phyloP scores from a whole-genome alignment of 768 basidiomycete species.

The Termitomyces sp. region DNA sequence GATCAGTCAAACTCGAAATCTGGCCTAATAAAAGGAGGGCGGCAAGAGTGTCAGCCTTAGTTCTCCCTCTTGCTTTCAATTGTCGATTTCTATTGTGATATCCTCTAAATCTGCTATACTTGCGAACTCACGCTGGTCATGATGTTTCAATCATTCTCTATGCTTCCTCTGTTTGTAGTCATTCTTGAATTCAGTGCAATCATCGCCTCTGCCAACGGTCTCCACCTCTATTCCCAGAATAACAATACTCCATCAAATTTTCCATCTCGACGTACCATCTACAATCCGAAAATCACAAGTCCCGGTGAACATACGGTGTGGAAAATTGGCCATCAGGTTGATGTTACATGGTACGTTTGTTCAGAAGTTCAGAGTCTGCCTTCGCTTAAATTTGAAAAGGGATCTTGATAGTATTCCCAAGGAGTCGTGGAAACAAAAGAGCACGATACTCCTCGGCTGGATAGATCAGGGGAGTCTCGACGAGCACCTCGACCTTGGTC shows the following conservation, averaged over 20 bases:
- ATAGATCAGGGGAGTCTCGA: constrained; percentile 28
- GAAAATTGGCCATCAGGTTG: constrained; percentile 29
- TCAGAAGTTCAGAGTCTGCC: constrained; percentile 9
- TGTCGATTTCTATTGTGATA: constrained; percentile 2
- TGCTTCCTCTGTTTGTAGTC: constrained; percentile 17
- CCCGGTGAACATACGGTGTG: constrained; percentile 35
- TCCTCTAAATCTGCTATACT: constrained; percentile 9
- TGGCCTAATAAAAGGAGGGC: constrained; percentile 4
- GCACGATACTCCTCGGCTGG: constrained; percentile 42
- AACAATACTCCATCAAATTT: constrained; percentile 3
- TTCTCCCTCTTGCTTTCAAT: constrained; percentile 10
- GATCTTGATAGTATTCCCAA: constrained; percentile 29
- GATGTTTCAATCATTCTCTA: constrained; percentile 24
- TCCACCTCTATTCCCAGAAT: constrained; percentile 25
- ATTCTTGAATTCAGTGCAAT: constrained; percentile 17
- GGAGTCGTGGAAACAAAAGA: constrained; percentile 29
- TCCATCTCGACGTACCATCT: constrained; percentile 26
- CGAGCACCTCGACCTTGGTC: constrained; percentile 46
- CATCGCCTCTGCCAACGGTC: constrained; percentile 18
- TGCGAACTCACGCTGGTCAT: constrained; percentile 26
- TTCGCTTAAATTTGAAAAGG: constrained; percentile 25
- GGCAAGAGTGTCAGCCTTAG: constrained; percentile 11
- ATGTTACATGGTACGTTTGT: constrained; percentile 39
- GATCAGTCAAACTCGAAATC: constrained; percentile 7
- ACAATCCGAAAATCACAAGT: constrained; percentile 36